Evolutionary conservation across 257 asterid genomes (phyloP).

Genomic region (Penstemon newberryi): DNA sequence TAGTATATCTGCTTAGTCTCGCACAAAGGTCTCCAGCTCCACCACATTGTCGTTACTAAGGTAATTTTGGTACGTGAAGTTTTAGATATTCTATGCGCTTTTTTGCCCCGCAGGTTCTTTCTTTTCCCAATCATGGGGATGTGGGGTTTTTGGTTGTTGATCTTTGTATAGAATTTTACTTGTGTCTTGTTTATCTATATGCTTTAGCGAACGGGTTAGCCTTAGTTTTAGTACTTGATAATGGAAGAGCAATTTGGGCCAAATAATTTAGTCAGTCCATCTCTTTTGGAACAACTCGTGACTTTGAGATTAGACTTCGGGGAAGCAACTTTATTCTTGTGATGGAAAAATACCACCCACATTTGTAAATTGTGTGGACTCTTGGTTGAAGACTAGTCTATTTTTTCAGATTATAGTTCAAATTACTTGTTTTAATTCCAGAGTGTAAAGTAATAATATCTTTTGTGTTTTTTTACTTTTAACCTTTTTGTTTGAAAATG

Average conservation of each 20-base stretch:
- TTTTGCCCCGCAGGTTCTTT: slow-evolving; percentile 33
- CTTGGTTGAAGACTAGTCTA: too few relatives aligned
- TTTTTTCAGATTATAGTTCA: too few relatives aligned
- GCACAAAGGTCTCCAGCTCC: slow-evolving; percentile 29
- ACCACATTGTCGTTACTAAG: slow-evolving; percentile 25
- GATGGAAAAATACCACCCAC: too few relatives aligned
- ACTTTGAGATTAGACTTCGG: slow-evolving; percentile 34
- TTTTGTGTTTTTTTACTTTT: too few relatives aligned
- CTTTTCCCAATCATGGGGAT: slow-evolving; percentile 12
- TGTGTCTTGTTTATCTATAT: slow-evolving; percentile 12
- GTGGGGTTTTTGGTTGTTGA: slow-evolving; percentile 38
- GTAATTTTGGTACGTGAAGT: slow-evolving; percentile 43
- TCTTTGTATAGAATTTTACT: slow-evolving; percentile 41
- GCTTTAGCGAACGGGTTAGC: slow-evolving; percentile 29
- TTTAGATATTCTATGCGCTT: slow-evolving; percentile 25
- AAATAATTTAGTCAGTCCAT: slow-evolving; percentile 37
- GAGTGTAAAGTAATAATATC: too few relatives aligned
- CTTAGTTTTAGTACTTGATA: slow-evolving; percentile 46
- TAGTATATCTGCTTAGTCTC: slow-evolving; percentile 38
- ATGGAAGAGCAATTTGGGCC: slow-evolving; percentile 37
- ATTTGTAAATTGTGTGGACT: too few relatives aligned
- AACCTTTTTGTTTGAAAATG: too few relatives aligned
- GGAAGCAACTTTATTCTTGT: slow-evolving; percentile 13
- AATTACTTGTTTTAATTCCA: too few relatives aligned
- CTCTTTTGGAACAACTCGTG: slow-evolving; percentile 26